These are phyloP conservation scores for Yamadazyma dushanensis DNA, from an alignment of 1,139 yeast genomes.

Conservation along the genomic window DNA sequence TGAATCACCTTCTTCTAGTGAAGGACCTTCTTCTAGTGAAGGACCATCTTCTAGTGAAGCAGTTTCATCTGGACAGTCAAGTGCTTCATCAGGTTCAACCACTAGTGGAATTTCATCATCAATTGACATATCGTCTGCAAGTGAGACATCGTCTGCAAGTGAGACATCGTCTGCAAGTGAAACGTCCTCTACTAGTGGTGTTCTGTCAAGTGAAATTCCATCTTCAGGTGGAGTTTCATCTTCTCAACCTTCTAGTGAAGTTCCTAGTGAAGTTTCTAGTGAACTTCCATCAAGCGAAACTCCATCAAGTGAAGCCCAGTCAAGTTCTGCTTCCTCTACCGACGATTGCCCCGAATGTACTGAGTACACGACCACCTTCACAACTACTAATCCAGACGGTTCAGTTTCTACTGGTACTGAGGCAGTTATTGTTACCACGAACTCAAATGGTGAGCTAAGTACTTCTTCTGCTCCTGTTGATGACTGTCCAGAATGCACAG, in stretches of 20 bases:
- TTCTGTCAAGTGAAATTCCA: constrained; percentile 7
- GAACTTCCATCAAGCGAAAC: constrained; percentile 5
- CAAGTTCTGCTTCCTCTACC: too few species aligned
- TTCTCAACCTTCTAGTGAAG: not conserved
- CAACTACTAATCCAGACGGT: too few species aligned
- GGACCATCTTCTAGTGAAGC: constrained; percentile 4
- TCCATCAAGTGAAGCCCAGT: too few species aligned
- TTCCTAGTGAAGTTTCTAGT: not conserved
- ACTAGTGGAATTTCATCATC: constrained; percentile 8
- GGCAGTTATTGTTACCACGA: constrained; percentile 12
- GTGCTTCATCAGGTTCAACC: too few species aligned
- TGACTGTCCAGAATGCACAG: too few species aligned
- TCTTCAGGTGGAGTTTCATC: constrained; percentile 5
- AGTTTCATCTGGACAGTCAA: constrained; percentile 6
- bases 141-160: constrained; percentile 4
- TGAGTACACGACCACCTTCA: constrained; percentile 12
- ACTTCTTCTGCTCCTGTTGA: constrained; percentile 5
- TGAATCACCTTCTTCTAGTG: not conserved
- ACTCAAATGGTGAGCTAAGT: constrained; percentile 7
- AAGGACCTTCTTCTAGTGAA: too few species aligned
- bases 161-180: constrained; percentile 7
- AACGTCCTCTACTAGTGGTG: constrained; percentile 6
- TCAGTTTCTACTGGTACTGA: too few species aligned
- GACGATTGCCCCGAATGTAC: constrained; percentile 11
- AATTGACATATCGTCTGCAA: too few species aligned